Evolutionary conservation across 352 stramenopile genomes (phyloP), one percentile per base, ranked within the genome.

Genomic region (Phytophthora citricola): DNA sequence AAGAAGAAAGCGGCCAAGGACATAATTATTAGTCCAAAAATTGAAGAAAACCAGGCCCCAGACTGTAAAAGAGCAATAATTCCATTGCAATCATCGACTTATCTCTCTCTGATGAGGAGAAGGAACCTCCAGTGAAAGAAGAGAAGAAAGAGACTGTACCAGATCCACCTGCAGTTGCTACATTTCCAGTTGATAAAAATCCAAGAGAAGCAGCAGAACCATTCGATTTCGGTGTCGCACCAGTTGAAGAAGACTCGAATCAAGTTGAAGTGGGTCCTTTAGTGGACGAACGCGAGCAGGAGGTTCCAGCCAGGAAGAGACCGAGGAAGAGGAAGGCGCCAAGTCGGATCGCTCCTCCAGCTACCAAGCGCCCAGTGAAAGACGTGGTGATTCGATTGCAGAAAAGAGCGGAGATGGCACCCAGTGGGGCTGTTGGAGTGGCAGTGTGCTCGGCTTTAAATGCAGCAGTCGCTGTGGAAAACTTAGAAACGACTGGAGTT

Each of bases 1-100:
- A 55, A 40, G 56, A 66, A 66, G n/a, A 66, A 58, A 9, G 39
- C 47, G 31, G 58, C 38, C 2, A 58, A 59, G 40, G 58, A 66
- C 1, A 58, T 17, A 15, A 27, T 36, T 36, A 36, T 36, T 12
- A 36, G 31, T 9, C 31, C 31, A 11, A 36, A 36, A 36, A 11
- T 36, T 36, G 31, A 36, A 36, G 7, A 4, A 36, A 36, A 36
- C 31, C 12, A 10, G 17, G 6, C 8, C 1, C 40, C 1, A 20
- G 31, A 9, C 31, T 17, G 7, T 31, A 51, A 11, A 24, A 24
- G 14, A 43, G 9, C 9, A 20, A 26, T n/a, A 15, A 22, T 34
- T 3, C 20, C 10, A 20, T 14, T 46, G 20, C 17, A 39, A 15
- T 58, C 7, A 53, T 65, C 40, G 58, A 66, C 9, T 24, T 66